Evolutionary conservation across 1,139 yeast genomes (phyloP).

Genomic region (Suhomyces panamericanus): DNA sequence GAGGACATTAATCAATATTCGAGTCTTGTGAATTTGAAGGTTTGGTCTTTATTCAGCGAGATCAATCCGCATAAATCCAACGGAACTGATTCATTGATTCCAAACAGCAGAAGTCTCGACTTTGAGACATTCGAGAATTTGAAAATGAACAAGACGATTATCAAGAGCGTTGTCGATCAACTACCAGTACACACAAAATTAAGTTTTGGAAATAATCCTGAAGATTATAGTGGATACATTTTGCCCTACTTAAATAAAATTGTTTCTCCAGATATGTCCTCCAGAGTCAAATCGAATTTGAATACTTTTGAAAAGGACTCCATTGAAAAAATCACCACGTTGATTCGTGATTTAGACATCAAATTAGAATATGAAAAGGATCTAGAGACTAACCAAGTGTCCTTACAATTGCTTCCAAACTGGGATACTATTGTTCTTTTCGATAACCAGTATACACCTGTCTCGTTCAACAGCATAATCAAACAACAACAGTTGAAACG

Average conservation of each 20-base stretch:
- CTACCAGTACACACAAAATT: conserved; percentile 31
- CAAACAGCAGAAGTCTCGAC: conserved; percentile 43
- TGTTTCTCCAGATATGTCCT: conserved; percentile 40
- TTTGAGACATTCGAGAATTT: conserved; percentile 41
- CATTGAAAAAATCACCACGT: conserved; percentile 31
- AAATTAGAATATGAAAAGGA: conserved; percentile 37
- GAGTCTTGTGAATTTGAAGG: conserved; percentile 59
- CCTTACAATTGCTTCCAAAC: conserved; percentile 37
- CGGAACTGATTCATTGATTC: conserved; percentile 29
- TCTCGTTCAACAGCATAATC: conserved; percentile 14
- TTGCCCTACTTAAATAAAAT: conserved; percentile 51
- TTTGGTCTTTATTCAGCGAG: conserved; percentile 67
- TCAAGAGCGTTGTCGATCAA: conserved; percentile 26
- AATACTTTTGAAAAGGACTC: conserved; percentile 26
- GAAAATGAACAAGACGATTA: conserved; percentile 30
- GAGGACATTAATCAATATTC: conserved; percentile 49
- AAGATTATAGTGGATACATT: conserved; percentile 28
- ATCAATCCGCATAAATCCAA: conserved; percentile 40
- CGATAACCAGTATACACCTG: conserved; percentile 25
- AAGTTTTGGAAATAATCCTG: conserved; percentile 36
- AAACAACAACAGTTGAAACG: conserved; percentile 34
- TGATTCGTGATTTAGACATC: conserved; percentile 31
- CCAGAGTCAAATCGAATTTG: conserved; percentile 28
- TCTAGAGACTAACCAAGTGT: conserved; percentile 31
- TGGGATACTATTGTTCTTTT: conserved; percentile 36